These are phyloP conservation scores for Penicillium bovifimosum DNA, from an alignment of 495 filamentous ascomycete genomes.

Conservation along the genomic window DNA sequence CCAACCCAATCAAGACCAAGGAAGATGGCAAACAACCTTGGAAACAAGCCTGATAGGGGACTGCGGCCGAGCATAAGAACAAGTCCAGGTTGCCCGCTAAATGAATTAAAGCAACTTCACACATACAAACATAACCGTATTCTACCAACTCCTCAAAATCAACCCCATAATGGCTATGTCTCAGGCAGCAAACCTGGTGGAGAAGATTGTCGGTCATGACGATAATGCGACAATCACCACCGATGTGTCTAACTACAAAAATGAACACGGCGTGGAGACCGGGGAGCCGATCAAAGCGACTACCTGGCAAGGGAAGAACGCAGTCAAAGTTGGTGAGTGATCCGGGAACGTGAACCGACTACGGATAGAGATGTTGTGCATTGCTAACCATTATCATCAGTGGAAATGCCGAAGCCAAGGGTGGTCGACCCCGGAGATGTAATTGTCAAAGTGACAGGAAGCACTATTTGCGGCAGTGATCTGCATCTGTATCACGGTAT, in stretches of 20 bases:
- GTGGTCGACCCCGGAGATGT: slow-evolving; percentile 72
- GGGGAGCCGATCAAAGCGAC: slow-evolving; percentile 16
- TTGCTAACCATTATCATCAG: slow-evolving; percentile 16
- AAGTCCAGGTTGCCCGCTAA: not conserved
- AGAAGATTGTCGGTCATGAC: slow-evolving; percentile 62
- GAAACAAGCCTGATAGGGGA: not conserved
- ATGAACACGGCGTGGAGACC: slow-evolving; percentile 20
- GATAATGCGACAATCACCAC: slow-evolving; percentile 25
- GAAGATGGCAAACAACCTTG: not conserved
- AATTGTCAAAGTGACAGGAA: slow-evolving; percentile 78
- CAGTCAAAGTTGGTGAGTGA: slow-evolving; percentile 29
- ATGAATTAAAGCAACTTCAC: not conserved
- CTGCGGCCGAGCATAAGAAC: not conserved
- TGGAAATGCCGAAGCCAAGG: slow-evolving; percentile 61
- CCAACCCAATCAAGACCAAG: not conserved
- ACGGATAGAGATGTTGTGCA: not conserved
- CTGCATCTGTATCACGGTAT: slow-evolving; percentile 72
- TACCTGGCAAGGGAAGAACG: slow-evolving; percentile 38
- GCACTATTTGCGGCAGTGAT: slow-evolving; percentile 82
- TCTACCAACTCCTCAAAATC: not conserved
- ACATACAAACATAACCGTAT: not conserved
- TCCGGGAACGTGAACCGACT: not conserved
- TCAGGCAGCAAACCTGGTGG: slow-evolving; percentile 58
- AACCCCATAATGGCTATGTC: slow-evolving; percentile 46
- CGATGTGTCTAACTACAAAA: slow-evolving; percentile 27